Base-by-base conservation (phyloP, 345 rosid genomes). In the Populus pruinosa region DNA sequence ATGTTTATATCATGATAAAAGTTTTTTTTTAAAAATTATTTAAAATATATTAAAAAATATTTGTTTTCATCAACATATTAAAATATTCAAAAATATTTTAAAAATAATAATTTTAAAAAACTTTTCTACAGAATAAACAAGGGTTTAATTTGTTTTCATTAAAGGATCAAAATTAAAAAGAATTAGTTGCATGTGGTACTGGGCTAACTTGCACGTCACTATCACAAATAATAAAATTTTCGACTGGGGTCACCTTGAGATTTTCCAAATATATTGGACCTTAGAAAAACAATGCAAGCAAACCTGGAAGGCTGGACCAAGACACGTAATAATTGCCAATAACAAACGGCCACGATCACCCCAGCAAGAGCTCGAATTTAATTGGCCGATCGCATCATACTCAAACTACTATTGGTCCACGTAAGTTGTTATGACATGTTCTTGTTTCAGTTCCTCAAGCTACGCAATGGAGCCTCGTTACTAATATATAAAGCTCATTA, bases 321-420 rank as follows among this genome's bases (percentile, higher is more conserved):
- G 56, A 76, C 83, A 79, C 79, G 83, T 75, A 73, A 29, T 16
- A 20, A 9, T 14, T 25, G 5, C 29, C 71, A 35, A 27, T 77
- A 36, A 83, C 49, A 27, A 78, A 82, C 84, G 85, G 89, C 83
- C 87, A 82, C 72, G 87, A 84, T 77, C 67, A n/a, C 62, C 83
- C 86, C 88, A 83, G 75, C 91, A 70, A 72, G 20, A 75, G 86
- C 83, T 70, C 84, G 18, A 85, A 75, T 85, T 16, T 78, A 74
- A 87, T 83, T 89, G 89, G 92, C 70, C 25, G 10, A 13, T 20
- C 18, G 8, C 18, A 25, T 69, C 31, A 14, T 0, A 5, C 23
- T 62, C 69, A 21, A 10, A 71, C 33, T 5, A 4, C 71, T 2
- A 89, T 94, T 88, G 90, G 92, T 87, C 91, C 93, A 89, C 91